Base-by-base conservation (phyloP, 257 asterid genomes). In the Buddleja alternifolia region DNA sequence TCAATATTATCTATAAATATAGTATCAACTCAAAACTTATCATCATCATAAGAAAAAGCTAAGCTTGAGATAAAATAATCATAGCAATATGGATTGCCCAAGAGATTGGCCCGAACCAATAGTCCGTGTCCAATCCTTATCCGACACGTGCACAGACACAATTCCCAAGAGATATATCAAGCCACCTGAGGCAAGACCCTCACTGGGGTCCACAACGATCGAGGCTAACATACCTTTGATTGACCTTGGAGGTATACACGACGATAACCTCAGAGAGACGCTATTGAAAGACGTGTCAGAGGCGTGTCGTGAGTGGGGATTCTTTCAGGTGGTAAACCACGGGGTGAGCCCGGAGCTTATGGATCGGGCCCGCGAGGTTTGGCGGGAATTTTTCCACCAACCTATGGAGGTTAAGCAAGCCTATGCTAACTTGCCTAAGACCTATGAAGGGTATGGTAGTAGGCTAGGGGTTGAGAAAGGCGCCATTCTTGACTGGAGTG, bases 391-490 rank as follows among this genome's bases (percentile, higher is more conserved):
- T 21, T 91, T 91, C 63, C 91, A 73, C 55, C 90, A 82, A 47
- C 88, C 97, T 1, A 81, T 82, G 93, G 90, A 78, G 15, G 76
- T 81, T 0, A 91, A 91, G 74, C 89, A 82, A 21, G 56, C 14
- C 14, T 86, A 91, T 15, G 93, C 95, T 1, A 91, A 88, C 55
- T 78, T 88, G 0, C 97, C 97, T 0, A 70, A 41, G 53, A 91
- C 97, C 15, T 91, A 91, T 16, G 98, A 90, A 62, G 98, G 98
- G 2, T 93, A 93, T 34, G 98, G 98, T 0, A 93, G 97, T 66
- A 75, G 98, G 0, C 75, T 93, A 0, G 98, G 97, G 0, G 73
- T 88, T 3, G 86, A 93, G 75, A 93, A 88, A 55, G 98, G 90
- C 24, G 98, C 92, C 53, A 25, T 75, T 53, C 96, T 93, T 48